These are phyloP conservation scores for Boletus rubroflammeus DNA, from an alignment of 768 basidiomycete species.

Conservation along the genomic window DNA sequence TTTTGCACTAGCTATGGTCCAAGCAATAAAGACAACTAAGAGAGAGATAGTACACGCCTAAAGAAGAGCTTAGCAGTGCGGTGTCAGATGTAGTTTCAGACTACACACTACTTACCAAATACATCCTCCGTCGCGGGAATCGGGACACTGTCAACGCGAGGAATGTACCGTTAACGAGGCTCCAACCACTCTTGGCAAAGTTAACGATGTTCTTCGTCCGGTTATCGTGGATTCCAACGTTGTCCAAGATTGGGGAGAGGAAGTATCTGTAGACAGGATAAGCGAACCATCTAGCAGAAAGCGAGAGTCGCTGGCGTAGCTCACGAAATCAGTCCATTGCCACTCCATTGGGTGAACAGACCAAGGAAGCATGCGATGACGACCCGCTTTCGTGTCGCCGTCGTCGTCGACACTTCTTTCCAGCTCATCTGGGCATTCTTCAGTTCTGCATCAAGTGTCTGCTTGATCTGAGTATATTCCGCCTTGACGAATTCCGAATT, in stretches of 20 bases:
- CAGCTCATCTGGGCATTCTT: not conserved
- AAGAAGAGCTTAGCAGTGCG: not conserved
- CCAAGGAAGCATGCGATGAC: constrained; percentile 7
- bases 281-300: not conserved
- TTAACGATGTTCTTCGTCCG: constrained; percentile 15
- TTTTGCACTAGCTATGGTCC: constrained; percentile 17
- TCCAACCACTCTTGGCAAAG: constrained; percentile 5
- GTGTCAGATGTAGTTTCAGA: too few species aligned
- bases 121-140: constrained; percentile 10
- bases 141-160: not conserved
- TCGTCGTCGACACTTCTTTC: not conserved
- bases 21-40: constrained; percentile 10
- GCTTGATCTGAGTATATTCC: constrained; percentile 54
- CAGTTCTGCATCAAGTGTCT: constrained; percentile 40
- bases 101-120: not conserved
- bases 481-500: constrained; percentile 52
- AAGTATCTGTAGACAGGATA: not conserved
- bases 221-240: constrained; percentile 15
- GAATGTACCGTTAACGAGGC: not conserved
- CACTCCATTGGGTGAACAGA: constrained; percentile 10
- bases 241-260: constrained; percentile 12
- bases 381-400: constrained; percentile 19
- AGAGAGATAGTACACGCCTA: constrained; percentile 13
- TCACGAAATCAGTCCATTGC: constrained; percentile 9
- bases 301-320: not conserved